A percentile compares a stretch with the other conserved stretches of the same genome.
Conservation (phyloP, 345 rosid species). For the Populus euphratica region DNA sequence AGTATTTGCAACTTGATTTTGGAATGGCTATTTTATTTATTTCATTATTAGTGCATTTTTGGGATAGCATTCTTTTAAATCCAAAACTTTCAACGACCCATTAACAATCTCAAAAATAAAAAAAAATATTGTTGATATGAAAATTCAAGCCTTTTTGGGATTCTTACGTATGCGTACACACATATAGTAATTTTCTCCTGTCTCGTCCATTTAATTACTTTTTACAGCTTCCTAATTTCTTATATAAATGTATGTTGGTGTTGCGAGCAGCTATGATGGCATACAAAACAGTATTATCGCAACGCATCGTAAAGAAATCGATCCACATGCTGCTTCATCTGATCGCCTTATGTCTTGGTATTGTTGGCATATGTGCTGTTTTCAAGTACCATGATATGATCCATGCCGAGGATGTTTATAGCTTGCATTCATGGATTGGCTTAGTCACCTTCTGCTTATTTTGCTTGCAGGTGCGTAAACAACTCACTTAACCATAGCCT, state of each 20-base stretch:
- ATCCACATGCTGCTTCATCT: conserved; percentile 61
- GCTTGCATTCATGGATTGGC: conserved; percentile 91
- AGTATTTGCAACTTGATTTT: background rate
- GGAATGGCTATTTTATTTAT: background rate
- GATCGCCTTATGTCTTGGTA: conserved; percentile 50
- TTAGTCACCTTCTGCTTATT: conserved; percentile 53
- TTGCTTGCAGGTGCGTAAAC: conserved; percentile 53
- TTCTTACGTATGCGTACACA: no score
- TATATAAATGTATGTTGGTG: background rate
- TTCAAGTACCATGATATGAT: conserved; percentile 73
- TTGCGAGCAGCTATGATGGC: conserved; percentile 70
- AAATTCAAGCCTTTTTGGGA: background rate
- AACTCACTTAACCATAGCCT: no score
- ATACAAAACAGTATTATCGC: conserved; percentile 49
- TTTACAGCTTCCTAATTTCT: background rate
- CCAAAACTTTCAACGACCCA: no score
- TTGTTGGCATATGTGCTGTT: conserved; percentile 66
- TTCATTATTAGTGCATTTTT: background rate
- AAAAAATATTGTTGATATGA: no score
- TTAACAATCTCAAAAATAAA: no score
- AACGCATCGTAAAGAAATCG: conserved; percentile 35
- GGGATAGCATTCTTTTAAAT: background rate
- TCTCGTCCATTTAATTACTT: background rate
- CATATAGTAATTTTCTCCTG: no score
- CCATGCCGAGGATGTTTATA: conserved; percentile 39